phyloP scores from a whole-genome alignment of 352 stramenopile species.

The Globisporangium solare region DNA sequence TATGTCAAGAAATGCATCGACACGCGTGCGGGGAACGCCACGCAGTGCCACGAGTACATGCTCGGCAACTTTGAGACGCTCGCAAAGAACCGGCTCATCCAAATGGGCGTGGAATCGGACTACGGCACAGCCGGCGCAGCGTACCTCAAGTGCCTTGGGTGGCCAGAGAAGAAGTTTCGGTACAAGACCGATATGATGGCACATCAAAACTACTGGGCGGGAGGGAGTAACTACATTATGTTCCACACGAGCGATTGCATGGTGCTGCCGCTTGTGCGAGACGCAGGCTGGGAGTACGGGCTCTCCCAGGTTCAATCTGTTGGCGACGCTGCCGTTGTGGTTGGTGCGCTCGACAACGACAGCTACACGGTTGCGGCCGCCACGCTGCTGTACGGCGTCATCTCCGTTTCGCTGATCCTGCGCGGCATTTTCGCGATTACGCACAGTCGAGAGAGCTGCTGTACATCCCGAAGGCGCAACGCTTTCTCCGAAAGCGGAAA shows the following conservation, averaged over 20 bases:
- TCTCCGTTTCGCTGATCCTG: slow-evolving; percentile 40
- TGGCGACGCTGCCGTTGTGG: slow-evolving; percentile 32
- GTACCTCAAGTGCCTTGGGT: slow-evolving; percentile 42
- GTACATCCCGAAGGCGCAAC: slow-evolving; percentile 34
- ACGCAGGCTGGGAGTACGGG: slow-evolving; percentile 32
- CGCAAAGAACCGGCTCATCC: slow-evolving; percentile 23
- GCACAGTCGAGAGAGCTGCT: slow-evolving; percentile 24
- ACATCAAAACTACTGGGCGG: slow-evolving; percentile 48
- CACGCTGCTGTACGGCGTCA: slow-evolving; percentile 34
- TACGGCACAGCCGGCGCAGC: slow-evolving; percentile 32
- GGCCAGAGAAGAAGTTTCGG: slow-evolving; percentile 30
- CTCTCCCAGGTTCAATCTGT: slow-evolving; percentile 38
- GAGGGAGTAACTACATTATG: slow-evolving; percentile 37
- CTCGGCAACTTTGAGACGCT: slow-evolving; percentile 42
- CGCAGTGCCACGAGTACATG: slow-evolving; percentile 57
- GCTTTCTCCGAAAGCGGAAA: slow-evolving; percentile 21
- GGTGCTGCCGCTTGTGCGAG: slow-evolving; percentile 30
- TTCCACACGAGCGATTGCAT: slow-evolving; percentile 50
- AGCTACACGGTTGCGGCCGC: slow-evolving; percentile 28
- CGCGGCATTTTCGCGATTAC: slow-evolving; percentile 30
- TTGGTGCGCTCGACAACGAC: slow-evolving; percentile 33
- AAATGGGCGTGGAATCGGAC: slow-evolving; percentile 29
- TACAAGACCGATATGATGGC: slow-evolving; percentile 59
- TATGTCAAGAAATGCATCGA: slow-evolving; percentile 35
- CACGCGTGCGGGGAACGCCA: slow-evolving; percentile 19